Percentiles rank a stretch among this genome's conserved stretches.
phyloP scores from a whole-genome alignment of 2,329 filamentous ascomycete genomes.

The Leptoxyphium fumago region DNA sequence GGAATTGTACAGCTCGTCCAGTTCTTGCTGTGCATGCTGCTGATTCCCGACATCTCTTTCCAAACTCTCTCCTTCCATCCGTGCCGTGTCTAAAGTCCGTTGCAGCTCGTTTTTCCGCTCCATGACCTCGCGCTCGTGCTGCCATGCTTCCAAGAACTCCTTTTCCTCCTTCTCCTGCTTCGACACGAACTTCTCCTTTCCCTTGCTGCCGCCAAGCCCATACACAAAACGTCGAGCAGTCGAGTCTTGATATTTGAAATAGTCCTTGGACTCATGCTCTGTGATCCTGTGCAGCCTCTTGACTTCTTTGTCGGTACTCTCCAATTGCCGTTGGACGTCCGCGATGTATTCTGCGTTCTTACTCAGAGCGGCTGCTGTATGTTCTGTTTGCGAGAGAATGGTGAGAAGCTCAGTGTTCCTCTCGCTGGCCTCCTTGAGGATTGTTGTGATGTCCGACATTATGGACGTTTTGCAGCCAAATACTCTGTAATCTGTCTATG shows the following conservation, averaged over 20 bases:
- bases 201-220: conserved; percentile 34
- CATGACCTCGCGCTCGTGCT: conserved; percentile 33
- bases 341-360: conserved; percentile 32
- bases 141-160: conserved; percentile 40
- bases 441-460: background rate
- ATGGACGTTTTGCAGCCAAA: background rate
- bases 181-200: conserved; percentile 31
- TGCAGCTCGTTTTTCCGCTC: conserved; percentile 28
- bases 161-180: conserved; percentile 39
- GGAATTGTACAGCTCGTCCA: conserved; percentile 38
- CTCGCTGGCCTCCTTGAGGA: conserved; percentile 7
- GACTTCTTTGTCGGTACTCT: conserved; percentile 24
- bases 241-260: conserved; percentile 39
- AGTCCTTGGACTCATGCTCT: conserved; percentile 35
- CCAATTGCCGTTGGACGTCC: conserved; percentile 31
- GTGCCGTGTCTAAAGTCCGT: conserved; percentile 27
- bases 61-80: conserved; percentile 22
- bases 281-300: conserved; percentile 26
- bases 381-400: conserved; percentile 35
- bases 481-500: too few relatives aligned
- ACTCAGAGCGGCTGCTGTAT: conserved; percentile 31
- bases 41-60: conserved; percentile 24
- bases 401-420: conserved; percentile 27
- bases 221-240: conserved; percentile 38
- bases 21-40: conserved; percentile 28